These are phyloP conservation scores for Pseudozyma pruni DNA, from an alignment of 1,284 basidiomycete species.

Conservation along the genomic window DNA sequence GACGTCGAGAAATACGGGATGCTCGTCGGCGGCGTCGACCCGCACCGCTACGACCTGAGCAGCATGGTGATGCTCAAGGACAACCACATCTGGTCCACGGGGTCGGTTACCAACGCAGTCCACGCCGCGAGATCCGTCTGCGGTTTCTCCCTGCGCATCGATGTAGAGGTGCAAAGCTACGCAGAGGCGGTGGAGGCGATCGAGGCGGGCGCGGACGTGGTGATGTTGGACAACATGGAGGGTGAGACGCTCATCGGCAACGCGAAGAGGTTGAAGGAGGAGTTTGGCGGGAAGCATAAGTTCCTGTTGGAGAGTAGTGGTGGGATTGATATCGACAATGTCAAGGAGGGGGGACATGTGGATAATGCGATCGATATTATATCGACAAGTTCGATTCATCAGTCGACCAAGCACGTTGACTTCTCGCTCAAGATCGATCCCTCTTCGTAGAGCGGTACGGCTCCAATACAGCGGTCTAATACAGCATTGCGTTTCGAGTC, in stretches of 20 bases:
- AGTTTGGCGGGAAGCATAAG: constrained; percentile 28
- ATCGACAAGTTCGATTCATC: constrained; percentile 63
- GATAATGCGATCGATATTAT: constrained; percentile 65
- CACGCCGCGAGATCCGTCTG: constrained; percentile 85
- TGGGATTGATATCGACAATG: constrained; percentile 62
- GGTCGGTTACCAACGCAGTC: constrained; percentile 90
- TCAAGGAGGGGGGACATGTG: constrained; percentile 54
- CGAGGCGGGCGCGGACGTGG: constrained; percentile 91
- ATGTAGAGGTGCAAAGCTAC: constrained; percentile 91
- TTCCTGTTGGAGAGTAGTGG: constrained; percentile 64
- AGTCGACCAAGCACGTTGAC: constrained; percentile 66
- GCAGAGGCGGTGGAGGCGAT: constrained; percentile 95
- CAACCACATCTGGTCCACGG: constrained; percentile 98
- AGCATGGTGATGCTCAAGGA: constrained; percentile 99
- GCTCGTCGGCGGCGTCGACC: constrained; percentile 95
- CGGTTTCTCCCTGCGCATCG: constrained; percentile 90
- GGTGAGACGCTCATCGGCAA: constrained; percentile 57
- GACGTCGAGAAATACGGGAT: constrained; percentile 99
- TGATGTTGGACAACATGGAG: constrained; percentile 84
- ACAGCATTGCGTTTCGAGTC: neutral
- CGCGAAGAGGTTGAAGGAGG: constrained; percentile 50
- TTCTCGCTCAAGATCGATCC: constrained; percentile 66
- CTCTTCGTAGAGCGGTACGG: constrained; percentile 13
- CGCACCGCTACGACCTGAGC: constrained; percentile 94
- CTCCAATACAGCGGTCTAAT: neutral